A percentile compares a stretch with the other conserved stretches of the same genome.
Conservation (phyloP, 192 early-diverging fungal genomes). For the Backusella australiensis region DNA sequence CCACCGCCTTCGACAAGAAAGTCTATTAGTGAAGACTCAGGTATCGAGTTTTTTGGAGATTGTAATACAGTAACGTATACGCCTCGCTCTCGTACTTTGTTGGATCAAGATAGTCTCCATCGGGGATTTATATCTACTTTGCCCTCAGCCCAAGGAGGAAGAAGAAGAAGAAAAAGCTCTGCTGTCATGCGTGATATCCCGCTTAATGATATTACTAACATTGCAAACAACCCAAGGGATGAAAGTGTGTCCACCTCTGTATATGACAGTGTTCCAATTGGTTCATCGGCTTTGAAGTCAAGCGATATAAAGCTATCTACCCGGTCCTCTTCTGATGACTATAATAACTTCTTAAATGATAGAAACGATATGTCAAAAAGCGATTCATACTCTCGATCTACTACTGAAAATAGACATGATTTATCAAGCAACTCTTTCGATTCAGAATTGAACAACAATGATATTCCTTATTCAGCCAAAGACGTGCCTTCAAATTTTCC, state of each 20-base stretch:
- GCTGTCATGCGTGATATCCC: not conserved
- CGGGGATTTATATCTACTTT: not conserved
- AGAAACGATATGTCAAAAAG: slow-evolving; percentile 2
- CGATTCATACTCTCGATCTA: not conserved
- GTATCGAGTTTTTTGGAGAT: slow-evolving; percentile 4
- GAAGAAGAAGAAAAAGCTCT: not conserved
- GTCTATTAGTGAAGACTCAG: not conserved
- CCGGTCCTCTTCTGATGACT: not conserved
- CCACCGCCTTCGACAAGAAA: not conserved
- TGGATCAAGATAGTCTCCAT: slow-evolving; percentile 7
- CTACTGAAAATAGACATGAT: not conserved
- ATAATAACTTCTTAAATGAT: not conserved
- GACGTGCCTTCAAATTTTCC: not conserved
- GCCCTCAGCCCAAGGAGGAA: not conserved
- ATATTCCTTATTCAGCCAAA: not conserved
- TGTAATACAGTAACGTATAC: not conserved
- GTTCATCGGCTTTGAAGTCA: not conserved
- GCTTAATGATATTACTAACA: not conserved
- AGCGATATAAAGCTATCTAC: not conserved
- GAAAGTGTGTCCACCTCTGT: not conserved
- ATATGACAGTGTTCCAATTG: not conserved
- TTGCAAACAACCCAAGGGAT: not conserved
- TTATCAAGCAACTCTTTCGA: not conserved
- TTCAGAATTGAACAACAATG: not conserved
- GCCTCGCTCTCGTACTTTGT: not conserved